A percentile compares a stretch with the other conserved stretches of the same genome.
These are phyloP conservation scores for Mycena capillaripes DNA, from an alignment of 768 basidiomycete species.

Conservation along the genomic window DNA sequence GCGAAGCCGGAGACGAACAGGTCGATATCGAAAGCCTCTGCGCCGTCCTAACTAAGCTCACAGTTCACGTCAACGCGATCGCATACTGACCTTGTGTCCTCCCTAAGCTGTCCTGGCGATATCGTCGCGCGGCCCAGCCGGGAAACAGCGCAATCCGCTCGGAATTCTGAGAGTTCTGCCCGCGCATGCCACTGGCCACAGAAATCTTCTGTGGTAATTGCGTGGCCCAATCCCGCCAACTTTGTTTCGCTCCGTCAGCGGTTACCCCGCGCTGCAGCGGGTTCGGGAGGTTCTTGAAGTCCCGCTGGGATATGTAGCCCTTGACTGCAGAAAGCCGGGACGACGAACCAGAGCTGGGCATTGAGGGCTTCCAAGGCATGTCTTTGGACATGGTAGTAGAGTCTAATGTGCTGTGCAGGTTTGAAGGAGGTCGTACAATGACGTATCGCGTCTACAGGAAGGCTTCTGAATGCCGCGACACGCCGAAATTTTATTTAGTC, in stretches of 20 bases:
- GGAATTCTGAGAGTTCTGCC: constrained; percentile 27
- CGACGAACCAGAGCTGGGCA: constrained; percentile 45
- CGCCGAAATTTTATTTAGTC: too few relatives aligned
- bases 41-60: background rate
- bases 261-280: constrained; percentile 40
- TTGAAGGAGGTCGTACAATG: too few relatives aligned
- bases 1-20: constrained; percentile 86
- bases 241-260: constrained; percentile 47
- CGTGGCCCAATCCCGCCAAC: constrained; percentile 77
- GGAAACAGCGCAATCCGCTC: constrained; percentile 79
- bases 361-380: constrained; percentile 52
- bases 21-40: constrained; percentile 77
- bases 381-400: constrained; percentile 49
- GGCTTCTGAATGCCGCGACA: too few relatives aligned
- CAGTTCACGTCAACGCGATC: background rate
- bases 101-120: constrained; percentile 42
- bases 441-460: background rate
- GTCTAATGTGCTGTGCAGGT: too few relatives aligned
- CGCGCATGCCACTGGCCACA: constrained; percentile 36
- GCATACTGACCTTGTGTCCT: constrained; percentile 45
- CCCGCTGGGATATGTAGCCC: constrained; percentile 63
- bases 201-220: constrained; percentile 67
- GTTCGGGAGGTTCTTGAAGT: constrained; percentile 44
- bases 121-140: constrained; percentile 81
- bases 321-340: constrained; percentile 58